Conservation (phyloP, 1,139 yeast genomes). For the Trichomonascaceae sp. region DNA sequence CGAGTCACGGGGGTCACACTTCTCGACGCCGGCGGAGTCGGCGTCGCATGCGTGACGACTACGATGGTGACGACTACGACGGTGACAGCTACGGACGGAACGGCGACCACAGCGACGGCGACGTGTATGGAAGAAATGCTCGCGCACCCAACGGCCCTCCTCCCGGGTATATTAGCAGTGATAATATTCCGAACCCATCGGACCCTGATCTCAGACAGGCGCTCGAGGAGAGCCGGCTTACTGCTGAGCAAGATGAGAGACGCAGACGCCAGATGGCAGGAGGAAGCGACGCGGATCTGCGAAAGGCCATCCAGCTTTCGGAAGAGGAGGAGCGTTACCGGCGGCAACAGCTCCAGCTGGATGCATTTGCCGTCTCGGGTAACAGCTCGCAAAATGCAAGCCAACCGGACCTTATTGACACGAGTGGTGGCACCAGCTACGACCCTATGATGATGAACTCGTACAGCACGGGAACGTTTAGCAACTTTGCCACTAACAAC, state of each 20-base stretch:
- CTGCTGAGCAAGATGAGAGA: slow-evolving; percentile 78
- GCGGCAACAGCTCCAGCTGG: slow-evolving; percentile 14
- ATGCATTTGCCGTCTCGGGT: slow-evolving; percentile 7
- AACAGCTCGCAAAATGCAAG: slow-evolving; percentile 8
- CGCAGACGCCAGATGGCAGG: slow-evolving; percentile 31
- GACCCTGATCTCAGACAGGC: slow-evolving; percentile 64
- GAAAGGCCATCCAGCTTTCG: slow-evolving; percentile 70
- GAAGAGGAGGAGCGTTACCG: slow-evolving; percentile 65
- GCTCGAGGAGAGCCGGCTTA: slow-evolving; percentile 62
- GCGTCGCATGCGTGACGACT: slow-evolving; percentile 4
- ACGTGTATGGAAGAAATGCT: not conserved
- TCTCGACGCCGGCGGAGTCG: slow-evolving; percentile 9
- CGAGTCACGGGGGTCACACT: slow-evolving; percentile 28
- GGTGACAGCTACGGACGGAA: slow-evolving; percentile 8
- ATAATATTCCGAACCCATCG: not conserved
- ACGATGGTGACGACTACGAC: slow-evolving; percentile 3
- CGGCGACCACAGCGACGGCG: slow-evolving; percentile 5
- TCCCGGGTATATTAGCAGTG: not conserved
- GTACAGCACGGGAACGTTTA: no score
- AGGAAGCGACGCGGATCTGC: slow-evolving; percentile 56
- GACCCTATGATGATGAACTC: slow-evolving; percentile 7
- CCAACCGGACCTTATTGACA: slow-evolving; percentile 21
- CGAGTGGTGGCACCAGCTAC: slow-evolving; percentile 5
- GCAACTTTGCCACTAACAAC: slow-evolving; percentile 13
- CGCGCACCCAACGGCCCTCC: slow-evolving; percentile 9